These are phyloP conservation scores for Chrysoporthe cubensis DNA, from an alignment of 2,329 filamentous ascomycete species.

Conservation along the genomic window DNA sequence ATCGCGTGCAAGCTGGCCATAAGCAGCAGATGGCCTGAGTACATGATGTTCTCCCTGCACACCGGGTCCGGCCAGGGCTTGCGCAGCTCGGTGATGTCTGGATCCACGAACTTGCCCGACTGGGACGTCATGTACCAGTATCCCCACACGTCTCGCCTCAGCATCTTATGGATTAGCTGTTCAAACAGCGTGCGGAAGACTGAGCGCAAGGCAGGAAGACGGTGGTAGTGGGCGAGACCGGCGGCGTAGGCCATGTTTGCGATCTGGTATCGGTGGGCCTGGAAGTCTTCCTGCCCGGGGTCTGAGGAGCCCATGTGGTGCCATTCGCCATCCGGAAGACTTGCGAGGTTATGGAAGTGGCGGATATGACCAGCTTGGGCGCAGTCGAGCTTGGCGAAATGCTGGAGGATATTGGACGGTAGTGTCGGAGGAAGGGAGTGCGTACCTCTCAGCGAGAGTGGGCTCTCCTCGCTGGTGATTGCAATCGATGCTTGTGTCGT, in stretches of 20 bases:
- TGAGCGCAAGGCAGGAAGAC: constrained; percentile 39
- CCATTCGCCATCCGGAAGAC: constrained; percentile 15
- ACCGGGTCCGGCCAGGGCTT: constrained; percentile 48
- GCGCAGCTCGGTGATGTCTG: constrained; percentile 42
- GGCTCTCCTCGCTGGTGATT: not conserved
- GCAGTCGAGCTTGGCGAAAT: constrained; percentile 10
- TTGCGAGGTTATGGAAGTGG: constrained; percentile 21
- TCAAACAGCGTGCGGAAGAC: constrained; percentile 41
- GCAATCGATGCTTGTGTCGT: not conserved
- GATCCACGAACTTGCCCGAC: constrained; percentile 40
- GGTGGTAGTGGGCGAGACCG: constrained; percentile 44
- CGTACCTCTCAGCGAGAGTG: not conserved
- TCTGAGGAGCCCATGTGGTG: constrained; percentile 39
- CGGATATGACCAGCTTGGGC: constrained; percentile 22
- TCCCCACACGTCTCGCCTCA: constrained; percentile 45
- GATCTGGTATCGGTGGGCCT: constrained; percentile 45
- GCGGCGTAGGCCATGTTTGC: constrained; percentile 46
- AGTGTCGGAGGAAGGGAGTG: constrained; percentile 7
- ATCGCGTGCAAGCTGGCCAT: constrained; percentile 35
- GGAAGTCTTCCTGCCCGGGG: constrained; percentile 42
- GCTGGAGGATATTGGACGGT: constrained; percentile 3
- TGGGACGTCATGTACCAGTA: constrained; percentile 48
- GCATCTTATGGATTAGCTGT: constrained; percentile 45
- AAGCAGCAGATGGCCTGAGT: constrained; percentile 14
- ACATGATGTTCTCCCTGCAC: constrained; percentile 46